Conservation (phyloP, 1,284 basidiomycete genomes). For the Tausonia pullulans region DNA sequence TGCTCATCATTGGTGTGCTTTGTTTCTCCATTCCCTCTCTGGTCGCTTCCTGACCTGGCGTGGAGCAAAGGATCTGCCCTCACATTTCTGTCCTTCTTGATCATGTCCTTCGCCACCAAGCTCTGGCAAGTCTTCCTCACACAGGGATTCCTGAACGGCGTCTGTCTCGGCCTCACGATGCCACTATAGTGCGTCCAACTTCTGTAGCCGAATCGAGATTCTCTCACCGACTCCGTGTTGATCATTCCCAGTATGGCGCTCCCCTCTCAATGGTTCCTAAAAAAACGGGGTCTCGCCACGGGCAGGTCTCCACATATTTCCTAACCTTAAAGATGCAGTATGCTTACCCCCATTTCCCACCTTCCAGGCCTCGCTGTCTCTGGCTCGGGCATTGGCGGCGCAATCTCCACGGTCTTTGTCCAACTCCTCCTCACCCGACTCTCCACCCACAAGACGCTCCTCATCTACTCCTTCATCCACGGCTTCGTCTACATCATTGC, state of each 20-base stretch:
- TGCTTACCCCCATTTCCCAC: no score
- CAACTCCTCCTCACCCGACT: slow-evolving; percentile 2
- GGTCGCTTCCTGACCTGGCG: background rate
- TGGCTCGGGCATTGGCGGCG: slow-evolving; percentile 7
- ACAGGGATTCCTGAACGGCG: slow-evolving; percentile 19
- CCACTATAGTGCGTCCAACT: slow-evolving; percentile 12
- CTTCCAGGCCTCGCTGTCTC: slow-evolving; percentile 1
- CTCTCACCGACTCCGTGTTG: background rate
- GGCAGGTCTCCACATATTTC: slow-evolving; percentile 3
- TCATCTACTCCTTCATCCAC: slow-evolving; percentile 7
- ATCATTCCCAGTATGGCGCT: slow-evolving; percentile 13
- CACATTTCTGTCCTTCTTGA: background rate
- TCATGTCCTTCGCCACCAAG: slow-evolving; percentile 3
- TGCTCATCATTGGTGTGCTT: slow-evolving; percentile 17
- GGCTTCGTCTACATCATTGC: background rate
- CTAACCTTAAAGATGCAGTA: background rate
- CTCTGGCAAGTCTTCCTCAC: slow-evolving; percentile 18
- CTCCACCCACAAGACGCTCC: background rate
- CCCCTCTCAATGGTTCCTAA: slow-evolving; percentile 19
- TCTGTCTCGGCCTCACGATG: slow-evolving; percentile 15
- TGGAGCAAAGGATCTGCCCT: background rate
- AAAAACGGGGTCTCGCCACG: slow-evolving; percentile 18
- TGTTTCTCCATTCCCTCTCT: slow-evolving; percentile 9
- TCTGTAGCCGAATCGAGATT: background rate
- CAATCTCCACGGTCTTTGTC: background rate